Evolutionary conservation across 768 basidiomycete genomes (phyloP).

Genomic region (Naematelia encephala): DNA sequence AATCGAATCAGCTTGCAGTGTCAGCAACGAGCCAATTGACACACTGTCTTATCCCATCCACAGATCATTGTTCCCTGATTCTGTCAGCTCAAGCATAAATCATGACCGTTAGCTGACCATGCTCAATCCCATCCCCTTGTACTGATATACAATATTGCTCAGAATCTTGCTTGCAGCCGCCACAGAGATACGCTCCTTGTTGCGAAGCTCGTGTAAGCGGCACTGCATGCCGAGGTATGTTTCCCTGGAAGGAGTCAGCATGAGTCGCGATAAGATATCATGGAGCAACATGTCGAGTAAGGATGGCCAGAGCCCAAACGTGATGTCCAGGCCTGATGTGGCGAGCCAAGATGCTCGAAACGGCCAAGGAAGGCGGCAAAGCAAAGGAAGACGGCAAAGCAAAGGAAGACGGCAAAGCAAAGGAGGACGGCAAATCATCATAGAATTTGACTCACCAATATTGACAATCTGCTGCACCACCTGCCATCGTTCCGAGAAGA

Average conservation of each 20-base stretch:
- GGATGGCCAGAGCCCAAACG: too few species aligned
- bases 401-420: not conserved
- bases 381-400: not conserved
- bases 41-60: conserved; percentile 96
- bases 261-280: too few species aligned
- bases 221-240: conserved; percentile 98
- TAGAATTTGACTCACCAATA: conserved; percentile 41
- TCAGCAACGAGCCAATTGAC: conserved; percentile 35
- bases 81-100: conserved; percentile 6
- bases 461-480: conserved; percentile 77
- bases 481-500: conserved; percentile 98
- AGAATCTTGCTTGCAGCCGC: conserved; percentile 99
- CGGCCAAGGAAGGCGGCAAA: not conserved
- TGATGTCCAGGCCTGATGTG: conserved; percentile 76
- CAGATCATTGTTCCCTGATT: conserved; percentile 96
- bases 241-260: conserved; percentile 68
- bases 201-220: conserved; percentile 91
- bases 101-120: conserved; percentile 64
- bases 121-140: conserved; percentile 98
- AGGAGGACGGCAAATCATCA: not conserved
- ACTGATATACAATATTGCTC: conserved; percentile 92
- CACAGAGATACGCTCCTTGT: conserved; percentile 92
- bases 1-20: not conserved
- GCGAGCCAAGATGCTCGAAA: too few species aligned
- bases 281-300: too few species aligned